phyloP scores from a whole-genome alignment of 1,284 basidiomycete genomes.

The Mycena citricolor region DNA sequence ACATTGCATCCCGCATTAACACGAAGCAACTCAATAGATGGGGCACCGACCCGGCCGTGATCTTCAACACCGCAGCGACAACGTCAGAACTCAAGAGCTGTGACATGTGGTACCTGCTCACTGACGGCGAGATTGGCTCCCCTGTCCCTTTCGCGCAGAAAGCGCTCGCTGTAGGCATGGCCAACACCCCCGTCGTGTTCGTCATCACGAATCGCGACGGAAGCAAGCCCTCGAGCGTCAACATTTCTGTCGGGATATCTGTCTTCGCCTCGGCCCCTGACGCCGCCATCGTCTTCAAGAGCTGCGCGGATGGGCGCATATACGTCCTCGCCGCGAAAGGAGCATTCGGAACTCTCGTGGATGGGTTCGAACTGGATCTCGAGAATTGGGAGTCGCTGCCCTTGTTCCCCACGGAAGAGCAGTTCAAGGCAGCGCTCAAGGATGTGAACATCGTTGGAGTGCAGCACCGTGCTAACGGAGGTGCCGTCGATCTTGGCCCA shows the following conservation, averaged over 20 bases:
- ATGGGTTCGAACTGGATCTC: conserved; percentile 18
- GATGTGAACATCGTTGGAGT: conserved; percentile 18
- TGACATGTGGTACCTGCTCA: conserved; percentile 15
- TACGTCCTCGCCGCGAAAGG: conserved; percentile 19
- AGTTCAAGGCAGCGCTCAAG: conserved; percentile 16
- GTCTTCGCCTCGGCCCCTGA: conserved; percentile 21
- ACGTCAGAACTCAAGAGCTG: conserved; percentile 9
- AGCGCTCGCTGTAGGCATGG: conserved; percentile 21
- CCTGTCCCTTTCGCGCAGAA: conserved; percentile 16
- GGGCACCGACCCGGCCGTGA: conserved; percentile 18
- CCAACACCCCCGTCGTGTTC: conserved; percentile 21
- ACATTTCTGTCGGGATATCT: conserved; percentile 21
- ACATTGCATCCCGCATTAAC: no score
- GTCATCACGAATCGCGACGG: conserved; percentile 14
- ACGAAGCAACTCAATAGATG: no score
- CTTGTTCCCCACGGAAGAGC: conserved; percentile 9
- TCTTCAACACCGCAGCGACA: conserved; percentile 2
- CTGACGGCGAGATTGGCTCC: conserved; percentile 18
- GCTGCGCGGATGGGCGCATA: conserved; percentile 3
- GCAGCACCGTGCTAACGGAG: conserved; percentile 5
- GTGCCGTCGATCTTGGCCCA: conserved; percentile 15
- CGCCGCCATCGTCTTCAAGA: conserved; percentile 18
- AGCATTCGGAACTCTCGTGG: conserved; percentile 14
- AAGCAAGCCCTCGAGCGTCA: conserved; percentile 1
- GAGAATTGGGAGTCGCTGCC: conserved; percentile 18